Conservation (phyloP, 2,329 filamentous ascomycete species). For the Scorias spongiosa region DNA sequence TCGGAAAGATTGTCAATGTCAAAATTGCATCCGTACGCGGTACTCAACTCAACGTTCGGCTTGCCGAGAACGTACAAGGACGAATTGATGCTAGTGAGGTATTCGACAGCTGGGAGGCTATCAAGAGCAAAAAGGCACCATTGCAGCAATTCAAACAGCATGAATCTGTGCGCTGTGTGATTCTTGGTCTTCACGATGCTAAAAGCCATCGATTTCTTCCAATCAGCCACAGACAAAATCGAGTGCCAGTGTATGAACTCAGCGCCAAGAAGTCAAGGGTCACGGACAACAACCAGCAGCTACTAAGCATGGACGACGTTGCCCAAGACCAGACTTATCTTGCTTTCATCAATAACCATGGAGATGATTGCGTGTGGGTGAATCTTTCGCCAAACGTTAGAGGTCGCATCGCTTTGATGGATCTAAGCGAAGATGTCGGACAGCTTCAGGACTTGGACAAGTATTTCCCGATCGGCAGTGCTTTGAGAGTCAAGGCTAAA, state of each 20-base stretch:
- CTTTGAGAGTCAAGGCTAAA: constrained; percentile 65
- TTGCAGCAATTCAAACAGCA: constrained; percentile 57
- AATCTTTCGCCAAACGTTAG: constrained; percentile 79
- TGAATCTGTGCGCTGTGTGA: constrained; percentile 55
- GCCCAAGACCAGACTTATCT: constrained; percentile 56
- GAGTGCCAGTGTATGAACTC: constrained; percentile 69
- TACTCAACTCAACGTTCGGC: constrained; percentile 80
- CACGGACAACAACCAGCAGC: constrained; percentile 35
- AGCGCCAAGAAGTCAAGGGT: constrained; percentile 50
- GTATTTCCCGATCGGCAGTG: constrained; percentile 83
- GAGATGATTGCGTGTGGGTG: constrained; percentile 69
- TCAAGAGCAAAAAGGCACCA: constrained; percentile 66
- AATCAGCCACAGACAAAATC: constrained; percentile 69
- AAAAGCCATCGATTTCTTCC: constrained; percentile 83
- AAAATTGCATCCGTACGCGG: constrained; percentile 72
- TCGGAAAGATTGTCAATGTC: constrained; percentile 62
- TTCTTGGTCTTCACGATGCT: constrained; percentile 79
- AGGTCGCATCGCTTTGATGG: constrained; percentile 66
- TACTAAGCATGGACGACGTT: constrained; percentile 58
- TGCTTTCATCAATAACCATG: constrained; percentile 83
- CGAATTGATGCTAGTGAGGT: constrained; percentile 83
- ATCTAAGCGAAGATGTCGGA: constrained; percentile 76
- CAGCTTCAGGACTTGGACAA: constrained; percentile 58
- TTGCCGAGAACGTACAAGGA: constrained; percentile 80
- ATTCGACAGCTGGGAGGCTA: constrained; percentile 78